Base-by-base conservation (phyloP, 805 yeast species). In the Barnettozyma wickerhamii region DNA sequence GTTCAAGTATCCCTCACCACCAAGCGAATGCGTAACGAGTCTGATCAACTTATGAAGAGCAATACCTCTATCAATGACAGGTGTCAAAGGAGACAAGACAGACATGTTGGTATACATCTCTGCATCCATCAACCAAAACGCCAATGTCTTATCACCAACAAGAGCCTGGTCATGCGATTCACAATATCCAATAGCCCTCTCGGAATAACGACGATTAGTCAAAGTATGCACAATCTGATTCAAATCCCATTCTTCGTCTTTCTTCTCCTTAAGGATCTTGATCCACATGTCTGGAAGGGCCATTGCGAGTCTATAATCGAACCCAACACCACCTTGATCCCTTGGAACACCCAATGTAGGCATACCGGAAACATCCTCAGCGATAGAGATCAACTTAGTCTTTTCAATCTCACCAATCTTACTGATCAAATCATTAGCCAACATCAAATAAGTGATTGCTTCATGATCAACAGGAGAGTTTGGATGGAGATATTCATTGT, bases 261-360 rank as follows among this genome's bases (percentile, higher is more conserved):
- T 57, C 44, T 73, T 66, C 59, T 90, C 97, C 59, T 93, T 91
- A 52, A 91, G 66, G 35, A 89, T 63, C 62, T 93, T 93, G 66
- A 91, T 91, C 99, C 99, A 91, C 98, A 91, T 91, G 62, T 91
- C 99, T 4, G 99, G 99, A 45, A 91, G 71, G 1, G 98, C 97
- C 99, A 91, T 91, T 2, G 95, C 93, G 40, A 91, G 71, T 48
- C 98, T 72, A 62, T 91, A 91, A 60, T 90, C 93, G 56, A 91
- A 91, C 0, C 97, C 99, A 46, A 84, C 81, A 42, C 99, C 99
- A 36, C 98, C 98, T 19, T 59, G 0, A 4, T 51, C 38, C 37
- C 86, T 72, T 6, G 93, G 81, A 41, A 85, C 63, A 62, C 98
- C 91, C 42, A 93, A 66, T 1, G 97, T 89, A 26, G 99, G 99